Base-by-base conservation (phyloP, 1,284 basidiomycete genomes). In the Irpex rosettiformis region DNA sequence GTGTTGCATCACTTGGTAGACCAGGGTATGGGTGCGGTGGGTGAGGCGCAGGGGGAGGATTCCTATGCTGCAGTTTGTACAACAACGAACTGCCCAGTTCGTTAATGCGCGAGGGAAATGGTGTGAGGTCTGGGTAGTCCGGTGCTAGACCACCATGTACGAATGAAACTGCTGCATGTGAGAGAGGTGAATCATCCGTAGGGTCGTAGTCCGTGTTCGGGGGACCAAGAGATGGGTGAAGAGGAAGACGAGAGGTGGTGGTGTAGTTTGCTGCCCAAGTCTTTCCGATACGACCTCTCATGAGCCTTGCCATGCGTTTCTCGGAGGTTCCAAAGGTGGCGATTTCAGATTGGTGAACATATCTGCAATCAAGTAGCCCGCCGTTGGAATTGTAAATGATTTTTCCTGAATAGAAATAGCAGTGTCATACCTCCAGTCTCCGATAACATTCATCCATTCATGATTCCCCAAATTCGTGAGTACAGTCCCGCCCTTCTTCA, bases 211-310 rank as follows among this genome's bases (percentile, higher is more conserved):
- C 83, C n/a, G 83, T 81, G 67, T 92, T 88, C 30, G 85, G 82
- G 3, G 82, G 80, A 2, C 89, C 87, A 4, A 92, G 75, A 3
- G 81, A 79, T 3, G 84, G 82, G 65, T 91, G 89, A 11, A 93
- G 74, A 28, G 93, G 89, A 2, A 97, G 84, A 28, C 92, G 85
- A 3, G 90, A 87, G 1, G 93, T 84, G 13, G 88, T 83, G 3
- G 89, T 89, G 72, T 97, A 97, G 72, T 97, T 97, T 28, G 78
- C 73, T 3, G 93, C 84, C 93, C 94, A 97, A 48, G 89, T 83
- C 53, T 82, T 78, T 1, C 92, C 94, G 47, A 97, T 86, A 72
- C 83, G 85, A 1, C 95, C 94, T 3, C 83, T 83, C 18, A 82
- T 80, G 4, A 91, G 75, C 70, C 92, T 80, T 56, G 83, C 78